Conservation (phyloP, 139 green algal genomes). For the Picocystis salinarum region DNA sequence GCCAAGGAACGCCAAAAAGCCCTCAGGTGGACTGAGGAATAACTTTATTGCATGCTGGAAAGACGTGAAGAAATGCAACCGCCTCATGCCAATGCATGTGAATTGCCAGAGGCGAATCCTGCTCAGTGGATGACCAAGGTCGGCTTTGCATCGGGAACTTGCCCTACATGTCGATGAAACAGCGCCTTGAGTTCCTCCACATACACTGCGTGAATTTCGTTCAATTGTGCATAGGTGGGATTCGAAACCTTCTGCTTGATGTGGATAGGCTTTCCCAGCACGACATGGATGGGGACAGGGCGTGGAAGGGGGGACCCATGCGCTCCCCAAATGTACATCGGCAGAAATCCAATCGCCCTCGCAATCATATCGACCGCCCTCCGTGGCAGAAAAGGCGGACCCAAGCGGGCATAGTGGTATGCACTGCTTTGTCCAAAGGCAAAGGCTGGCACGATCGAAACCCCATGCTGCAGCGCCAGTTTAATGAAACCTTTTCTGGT, state of each 20-base stretch:
- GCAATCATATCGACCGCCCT: neutral
- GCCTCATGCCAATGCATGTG: no score
- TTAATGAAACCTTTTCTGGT: conserved; percentile 50
- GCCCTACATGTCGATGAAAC: no score
- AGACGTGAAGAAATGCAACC: no score
- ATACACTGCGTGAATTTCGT: no score
- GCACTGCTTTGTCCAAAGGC: conserved; percentile 60
- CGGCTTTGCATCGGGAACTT: no score
- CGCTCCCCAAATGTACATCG: conserved; percentile 29
- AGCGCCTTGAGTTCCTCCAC: no score
- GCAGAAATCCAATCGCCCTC: conserved; percentile 16
- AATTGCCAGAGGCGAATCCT: no score
- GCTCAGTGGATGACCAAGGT: no score
- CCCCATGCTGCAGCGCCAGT: conserved; percentile 39
- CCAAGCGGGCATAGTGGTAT: conserved; percentile 33
- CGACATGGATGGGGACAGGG: conserved; percentile 18
- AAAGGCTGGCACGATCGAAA: conserved; percentile 58
- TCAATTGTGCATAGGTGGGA: no score
- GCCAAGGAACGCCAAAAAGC: no score
- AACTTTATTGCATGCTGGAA: no score
- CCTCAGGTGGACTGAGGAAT: no score
- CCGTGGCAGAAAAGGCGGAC: conserved; percentile 20
- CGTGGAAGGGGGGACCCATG: conserved; percentile 25
- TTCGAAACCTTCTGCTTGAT: conserved; percentile 23
- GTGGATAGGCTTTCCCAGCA: conserved; percentile 33